Evolutionary conservation across 805 yeast species (phyloP), one percentile per base, ranked within the genome.

Genomic region (Saccharomyces paradoxus): DNA sequence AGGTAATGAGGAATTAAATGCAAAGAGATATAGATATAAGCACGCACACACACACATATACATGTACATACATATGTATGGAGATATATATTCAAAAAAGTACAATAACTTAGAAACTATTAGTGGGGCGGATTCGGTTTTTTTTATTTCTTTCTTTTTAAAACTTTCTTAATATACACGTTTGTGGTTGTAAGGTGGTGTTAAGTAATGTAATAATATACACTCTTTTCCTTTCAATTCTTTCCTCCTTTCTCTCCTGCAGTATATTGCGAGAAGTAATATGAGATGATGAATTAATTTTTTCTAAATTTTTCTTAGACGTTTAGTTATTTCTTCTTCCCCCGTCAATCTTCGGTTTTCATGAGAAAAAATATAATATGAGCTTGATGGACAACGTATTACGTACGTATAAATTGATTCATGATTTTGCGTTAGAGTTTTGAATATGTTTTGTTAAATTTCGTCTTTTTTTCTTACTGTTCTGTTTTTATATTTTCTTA

Each of bases 401-500:
- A 8, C 24, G 44, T 37, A 37, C 17, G 44, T 37, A 37, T 37
- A 37, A 8, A 17, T 6, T 37, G 22, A 37, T 17, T 37, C 24
- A 37, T 37, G 44, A 37, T 22, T 37, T 37, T 7, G 24, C 4
- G 7, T 21, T 37, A 17, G 44, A 17, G 22, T 17, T 37, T 37
- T 37, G 44, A 37, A 37, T 37, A 37, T 37, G 44, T 17, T 17
- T 37, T 37, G 17, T 17, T 37, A 17, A 17, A 17, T 37, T 37
- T 37, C 12, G 17, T 37, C 13, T 8, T 37, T 5, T 31, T 37
- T 37, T 5, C 12, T 9, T 37, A n/a, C 22, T 37, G 17, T 37
- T 22, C 17, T 37, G n/a, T 8, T 37, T 37, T 37, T 37, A 37
- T 37, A 37, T 58, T 53, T 59, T 58, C 54, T 63, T 58, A 31